Evolutionary conservation across 2,329 filamentous ascomycete species (phyloP).

Genomic region (Mariannaea elegans): DNA sequence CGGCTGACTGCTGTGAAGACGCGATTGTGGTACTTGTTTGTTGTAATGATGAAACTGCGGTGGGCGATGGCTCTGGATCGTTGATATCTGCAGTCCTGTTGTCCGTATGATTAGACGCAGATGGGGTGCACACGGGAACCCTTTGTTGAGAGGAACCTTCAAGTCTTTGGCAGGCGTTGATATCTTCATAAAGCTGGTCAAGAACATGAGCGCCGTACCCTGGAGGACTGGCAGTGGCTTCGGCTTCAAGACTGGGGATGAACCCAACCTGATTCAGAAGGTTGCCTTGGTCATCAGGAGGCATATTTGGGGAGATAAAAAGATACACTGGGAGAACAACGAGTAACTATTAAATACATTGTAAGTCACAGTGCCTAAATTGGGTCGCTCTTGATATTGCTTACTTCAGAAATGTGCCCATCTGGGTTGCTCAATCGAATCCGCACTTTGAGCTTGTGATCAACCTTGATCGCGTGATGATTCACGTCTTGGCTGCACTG

Average conservation of each 20-base stretch:
- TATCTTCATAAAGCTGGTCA: constrained; percentile 82
- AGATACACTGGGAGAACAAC: constrained; percentile 89
- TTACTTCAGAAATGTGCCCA: constrained; percentile 87
- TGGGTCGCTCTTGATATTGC: constrained; percentile 9
- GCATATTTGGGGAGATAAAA: constrained; percentile 92
- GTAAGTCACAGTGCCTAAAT: not conserved
- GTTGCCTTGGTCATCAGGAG: constrained; percentile 84
- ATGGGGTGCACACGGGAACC: too few species aligned
- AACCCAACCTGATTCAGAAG: constrained; percentile 67
- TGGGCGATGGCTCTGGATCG: constrained; percentile 59
- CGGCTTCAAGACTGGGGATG: constrained; percentile 60
- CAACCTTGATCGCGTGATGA: constrained; percentile 84
- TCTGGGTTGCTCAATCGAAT: constrained; percentile 93
- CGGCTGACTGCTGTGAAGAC: not conserved
- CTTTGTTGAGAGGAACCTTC: constrained; percentile 64
- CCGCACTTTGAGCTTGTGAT: constrained; percentile 89
- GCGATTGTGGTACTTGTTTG: not conserved
- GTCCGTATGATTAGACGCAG: too few species aligned
- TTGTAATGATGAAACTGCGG: not conserved
- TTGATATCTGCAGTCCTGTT: constrained; percentile 55
- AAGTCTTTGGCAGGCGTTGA: constrained; percentile 76
- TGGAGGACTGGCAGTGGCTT: constrained; percentile 76
- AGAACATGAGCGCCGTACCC: constrained; percentile 89
- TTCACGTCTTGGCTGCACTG: constrained; percentile 90
- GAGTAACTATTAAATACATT: constrained; percentile 65